Evolutionary conservation across 768 basidiomycete species (phyloP), one percentile per base, ranked within the genome.

Genomic region (Macrocybe gigantea): DNA sequence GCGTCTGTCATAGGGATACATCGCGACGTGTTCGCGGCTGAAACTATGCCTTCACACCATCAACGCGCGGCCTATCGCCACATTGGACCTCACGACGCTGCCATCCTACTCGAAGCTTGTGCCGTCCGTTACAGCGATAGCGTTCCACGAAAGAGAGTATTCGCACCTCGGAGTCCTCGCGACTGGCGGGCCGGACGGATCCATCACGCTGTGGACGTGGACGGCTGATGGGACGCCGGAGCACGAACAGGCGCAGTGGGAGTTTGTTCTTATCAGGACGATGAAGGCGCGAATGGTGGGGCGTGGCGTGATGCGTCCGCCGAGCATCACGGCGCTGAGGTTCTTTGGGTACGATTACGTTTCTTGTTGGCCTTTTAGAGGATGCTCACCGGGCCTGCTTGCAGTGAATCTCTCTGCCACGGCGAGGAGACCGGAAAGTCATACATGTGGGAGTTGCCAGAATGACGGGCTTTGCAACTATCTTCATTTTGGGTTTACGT

Each of bases 101-200:
- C 62, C 74, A 14, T 64, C 68, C 4, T 71, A 72, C 35, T 72
- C 73, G 1, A 46, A 66, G 5, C 66, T 77, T 12, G 72, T 73
- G 2, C 77, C 79, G 0, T 69, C 69, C 3, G 83, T 94, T 46
- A 86, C 85, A 0, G 83, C 88, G 0, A 65, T 96, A 44, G 83
- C 86, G 0, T 95, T 95, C 69, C 85, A 91, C 50, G 89, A 94
- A 58, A 79, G 93, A 33, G 93, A 95, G 57, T 95, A 88, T 62
- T 82, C 88, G 0, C 73, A 77, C 51, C 68, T 81, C 0, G 88
- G 88, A 4, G 72, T 92, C 4, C 73, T 96, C n/a, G 91, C 90
- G 0, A 84, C 84, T 1, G 90, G 89, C 3, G 78, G 82, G 5
- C 71, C 80, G 1, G 87, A 89, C 53, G 88, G 90, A 6, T 75